Conservation (phyloP, 805 yeast species). For the Kodamaea kakaduensis region DNA sequence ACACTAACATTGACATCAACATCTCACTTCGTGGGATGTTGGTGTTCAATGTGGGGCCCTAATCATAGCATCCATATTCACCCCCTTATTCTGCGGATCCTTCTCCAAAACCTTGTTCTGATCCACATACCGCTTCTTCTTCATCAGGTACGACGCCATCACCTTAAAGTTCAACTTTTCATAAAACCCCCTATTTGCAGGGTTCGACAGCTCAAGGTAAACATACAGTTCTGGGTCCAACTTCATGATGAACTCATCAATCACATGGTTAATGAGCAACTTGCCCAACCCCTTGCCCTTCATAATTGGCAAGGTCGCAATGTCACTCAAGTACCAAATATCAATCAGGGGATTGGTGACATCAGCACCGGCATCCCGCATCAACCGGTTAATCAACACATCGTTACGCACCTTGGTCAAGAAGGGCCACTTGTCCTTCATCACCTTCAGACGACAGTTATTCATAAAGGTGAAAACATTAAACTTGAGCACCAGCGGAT, state of each 20-base stretch:
- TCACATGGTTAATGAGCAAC: constrained; percentile 46
- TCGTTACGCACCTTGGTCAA: constrained; percentile 42
- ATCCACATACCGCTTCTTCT: constrained; percentile 21
- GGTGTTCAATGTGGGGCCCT: no score
- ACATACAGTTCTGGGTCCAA: constrained; percentile 21
- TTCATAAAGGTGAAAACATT: constrained; percentile 33
- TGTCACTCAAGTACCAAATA: constrained; percentile 56
- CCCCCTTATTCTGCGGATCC: constrained; percentile 13
- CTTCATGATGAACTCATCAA: constrained; percentile 41
- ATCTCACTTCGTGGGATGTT: no score
- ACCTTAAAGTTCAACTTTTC: constrained; percentile 48
- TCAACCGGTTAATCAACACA: constrained; percentile 34
- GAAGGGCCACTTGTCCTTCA: constrained; percentile 47
- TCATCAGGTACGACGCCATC: constrained; percentile 29
- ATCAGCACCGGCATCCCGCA: constrained; percentile 24
- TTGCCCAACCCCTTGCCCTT: constrained; percentile 59
- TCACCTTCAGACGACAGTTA: constrained; percentile 48
- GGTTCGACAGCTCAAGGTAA: constrained; percentile 57
- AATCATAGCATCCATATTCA: constrained; percentile 18
- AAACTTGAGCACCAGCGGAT: constrained; percentile 33
- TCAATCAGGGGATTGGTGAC: constrained; percentile 18
- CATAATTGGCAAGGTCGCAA: constrained; percentile 55
- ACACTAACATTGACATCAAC: no score
- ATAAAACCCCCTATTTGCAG: constrained; percentile 50
- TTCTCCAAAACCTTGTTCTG: constrained; percentile 9